Base-by-base conservation (phyloP, 768 basidiomycete species). In the Tremella yokohamensis region DNA sequence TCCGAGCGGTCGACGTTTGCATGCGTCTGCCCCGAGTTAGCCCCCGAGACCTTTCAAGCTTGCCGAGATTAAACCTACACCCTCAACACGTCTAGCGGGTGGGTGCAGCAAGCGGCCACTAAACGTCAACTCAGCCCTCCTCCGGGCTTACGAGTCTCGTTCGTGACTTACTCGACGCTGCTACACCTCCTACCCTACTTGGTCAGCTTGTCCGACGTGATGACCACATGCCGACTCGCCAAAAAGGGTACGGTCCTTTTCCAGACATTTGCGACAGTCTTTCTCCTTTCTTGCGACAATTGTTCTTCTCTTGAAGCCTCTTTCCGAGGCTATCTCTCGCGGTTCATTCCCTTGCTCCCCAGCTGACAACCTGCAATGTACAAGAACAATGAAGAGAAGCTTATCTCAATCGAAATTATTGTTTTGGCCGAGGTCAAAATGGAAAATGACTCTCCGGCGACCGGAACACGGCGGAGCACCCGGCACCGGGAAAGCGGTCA, bases 51-150 rank as follows among this genome's bases (percentile, higher is more conserved):
- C 26, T 13, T 8, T 40, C 16, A 44, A 1, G 16, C 11, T 6
- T 12, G 42, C 40, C 16, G 15, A 25, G 40, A 19, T 7, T 15
- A 15, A 6, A 69, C 70, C 29, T 54, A 72, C 70, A 72, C 70
- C 56, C 70, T 49, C 70, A 72, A 68, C 15, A 72, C 67, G 47
- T 72, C 70, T 16, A 72, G 59, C 11, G 70, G 70, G 55, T 72
- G 70, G 3, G 70, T 72, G 52, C 67, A 69, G 52, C 70, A 72
- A 55, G 70, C 70, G 7, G 70, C 70, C 65, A 72, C 70, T 72
- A 56, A n/a, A 8, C 20, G 44, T 34, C 29, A 34, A 11, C 11
- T 11, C 11, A 34, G 45, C 49, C 54, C 55, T 55, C 29, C 45
- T 47, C 38, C 26, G 11, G 8, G 9, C 16, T 9, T 8, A 16